Conservation (phyloP, 192 early-diverging fungal species). For the Podila clonocystis region DNA sequence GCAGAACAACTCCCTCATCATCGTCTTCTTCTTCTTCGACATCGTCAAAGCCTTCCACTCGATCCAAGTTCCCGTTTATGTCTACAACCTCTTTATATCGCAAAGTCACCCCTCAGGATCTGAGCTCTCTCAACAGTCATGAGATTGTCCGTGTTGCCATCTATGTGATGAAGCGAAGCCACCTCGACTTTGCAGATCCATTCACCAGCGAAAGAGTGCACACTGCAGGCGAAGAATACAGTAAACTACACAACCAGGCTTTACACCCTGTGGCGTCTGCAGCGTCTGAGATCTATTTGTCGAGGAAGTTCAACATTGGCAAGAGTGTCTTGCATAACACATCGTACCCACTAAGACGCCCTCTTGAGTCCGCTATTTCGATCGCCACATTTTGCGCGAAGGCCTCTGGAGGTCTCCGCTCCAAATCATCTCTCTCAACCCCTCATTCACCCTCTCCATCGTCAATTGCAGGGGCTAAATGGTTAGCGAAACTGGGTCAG, state of each 20-base stretch:
- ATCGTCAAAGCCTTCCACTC: too few species aligned
- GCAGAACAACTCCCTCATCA: not conserved
- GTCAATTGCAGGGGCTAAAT: conserved; percentile 16
- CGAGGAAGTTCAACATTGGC: conserved; percentile 26
- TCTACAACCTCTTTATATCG: conserved; percentile 1
- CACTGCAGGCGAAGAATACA: conserved; percentile 24
- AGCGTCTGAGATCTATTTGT: conserved; percentile 16
- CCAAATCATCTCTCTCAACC: not conserved
- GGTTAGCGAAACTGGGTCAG: conserved; percentile 33
- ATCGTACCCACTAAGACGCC: not conserved
- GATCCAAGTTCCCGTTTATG: conserved; percentile 22
- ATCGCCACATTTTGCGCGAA: conserved; percentile 29
- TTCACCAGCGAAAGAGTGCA: conserved; percentile 29
- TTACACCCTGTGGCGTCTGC: not conserved
- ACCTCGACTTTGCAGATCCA: conserved; percentile 25
- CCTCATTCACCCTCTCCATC: not conserved
- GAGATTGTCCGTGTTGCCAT: conserved; percentile 30
- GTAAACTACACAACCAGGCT: not conserved
- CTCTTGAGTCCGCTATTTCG: conserved; percentile 12
- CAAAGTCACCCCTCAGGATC: not conserved
- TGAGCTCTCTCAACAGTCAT: conserved; percentile 19
- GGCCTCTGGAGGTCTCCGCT: conserved; percentile 9
- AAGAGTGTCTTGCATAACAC: conserved; percentile 26
- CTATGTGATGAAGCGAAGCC: conserved; percentile 25
- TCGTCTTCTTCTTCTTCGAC: not conserved